These are phyloP conservation scores for Phytophthora citrophthora DNA, from an alignment of 352 stramenopile genomes.

Conservation along the genomic window DNA sequence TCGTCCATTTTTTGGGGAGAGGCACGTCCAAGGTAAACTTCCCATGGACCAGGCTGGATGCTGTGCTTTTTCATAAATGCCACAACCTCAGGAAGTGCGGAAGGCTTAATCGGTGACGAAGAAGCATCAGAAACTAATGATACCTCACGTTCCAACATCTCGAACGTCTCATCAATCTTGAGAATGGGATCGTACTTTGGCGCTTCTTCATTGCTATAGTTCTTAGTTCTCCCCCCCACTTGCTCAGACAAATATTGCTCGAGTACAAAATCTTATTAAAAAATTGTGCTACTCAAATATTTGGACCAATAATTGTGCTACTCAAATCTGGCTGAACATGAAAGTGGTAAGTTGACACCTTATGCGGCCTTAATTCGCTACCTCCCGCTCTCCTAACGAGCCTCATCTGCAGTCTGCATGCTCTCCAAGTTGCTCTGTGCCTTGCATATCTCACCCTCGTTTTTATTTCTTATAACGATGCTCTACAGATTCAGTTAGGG, in stretches of 20 bases:
- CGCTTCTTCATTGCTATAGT: slow-evolving; percentile 37
- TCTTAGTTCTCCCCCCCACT: slow-evolving; percentile 72
- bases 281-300: slow-evolving; percentile 49
- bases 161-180: slow-evolving; percentile 64
- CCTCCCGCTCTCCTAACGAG: slow-evolving; percentile 1
- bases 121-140: slow-evolving; percentile 66
- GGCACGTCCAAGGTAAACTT: slow-evolving; percentile 77
- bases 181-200: slow-evolving; percentile 51
- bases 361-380: neutral
- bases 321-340: slow-evolving; percentile 14
- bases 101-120: slow-evolving; percentile 71
- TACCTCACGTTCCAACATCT: slow-evolving; percentile 66
- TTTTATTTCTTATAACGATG: slow-evolving; percentile 14
- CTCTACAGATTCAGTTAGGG: slow-evolving; percentile 75
- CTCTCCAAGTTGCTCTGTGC: slow-evolving; percentile 5
- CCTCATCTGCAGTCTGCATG: neutral
- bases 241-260: slow-evolving; percentile 82
- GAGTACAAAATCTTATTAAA: too few species aligned
- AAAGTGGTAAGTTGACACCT: slow-evolving; percentile 41
- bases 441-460: slow-evolving; percentile 19
- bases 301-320: too few species aligned
- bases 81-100: slow-evolving; percentile 64
- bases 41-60: slow-evolving; percentile 81
- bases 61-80: slow-evolving; percentile 82
- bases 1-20: slow-evolving; percentile 74